These are phyloP conservation scores for Thraustotheca clavata DNA, from an alignment of 352 stramenopile genomes.

Conservation along the genomic window DNA sequence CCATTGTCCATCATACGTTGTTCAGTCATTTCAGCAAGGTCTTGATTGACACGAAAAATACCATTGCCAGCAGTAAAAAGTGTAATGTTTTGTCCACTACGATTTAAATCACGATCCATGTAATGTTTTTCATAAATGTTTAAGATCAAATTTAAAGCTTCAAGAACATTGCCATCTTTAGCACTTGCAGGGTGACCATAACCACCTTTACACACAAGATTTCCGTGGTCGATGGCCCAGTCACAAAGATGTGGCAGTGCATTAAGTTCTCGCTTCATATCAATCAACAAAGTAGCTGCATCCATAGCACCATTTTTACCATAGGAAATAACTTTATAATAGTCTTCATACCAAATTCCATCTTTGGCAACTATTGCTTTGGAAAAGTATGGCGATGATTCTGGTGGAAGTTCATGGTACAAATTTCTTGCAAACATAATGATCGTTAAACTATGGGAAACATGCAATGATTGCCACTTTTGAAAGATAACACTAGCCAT, in stretches of 20 bases:
- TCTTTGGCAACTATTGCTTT: conserved; percentile 55
- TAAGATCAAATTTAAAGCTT: conserved; percentile 97
- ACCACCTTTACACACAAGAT: conserved; percentile 22
- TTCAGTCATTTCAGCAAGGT: conserved; percentile 94
- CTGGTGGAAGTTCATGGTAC: conserved; percentile 34
- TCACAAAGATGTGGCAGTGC: conserved; percentile 57
- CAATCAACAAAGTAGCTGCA: conserved; percentile 52
- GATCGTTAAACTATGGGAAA: conserved; percentile 89
- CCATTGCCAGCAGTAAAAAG: conserved; percentile 92
- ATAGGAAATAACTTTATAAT: conserved; percentile 78
- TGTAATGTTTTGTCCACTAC: conserved; percentile 95
- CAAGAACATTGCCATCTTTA: conserved; percentile 91
- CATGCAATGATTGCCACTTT: conserved; percentile 87
- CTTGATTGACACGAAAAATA: conserved; percentile 95
- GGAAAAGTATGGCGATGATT: not conserved
- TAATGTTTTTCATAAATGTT: conserved; percentile 99
- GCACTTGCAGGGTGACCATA: conserved; percentile 52
- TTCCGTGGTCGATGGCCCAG: conserved; percentile 27
- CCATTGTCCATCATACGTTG: conserved; percentile 99
- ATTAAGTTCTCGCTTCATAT: conserved; percentile 74
- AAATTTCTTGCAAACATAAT: conserved; percentile 88
- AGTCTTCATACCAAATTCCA: conserved; percentile 72
- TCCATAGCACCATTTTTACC: conserved; percentile 49
- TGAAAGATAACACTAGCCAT: conserved; percentile 73
- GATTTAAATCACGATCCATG: conserved; percentile 93